phyloP scores from a whole-genome alignment of 352 stramenopile genomes.

The Phytophthora podocarpi region DNA sequence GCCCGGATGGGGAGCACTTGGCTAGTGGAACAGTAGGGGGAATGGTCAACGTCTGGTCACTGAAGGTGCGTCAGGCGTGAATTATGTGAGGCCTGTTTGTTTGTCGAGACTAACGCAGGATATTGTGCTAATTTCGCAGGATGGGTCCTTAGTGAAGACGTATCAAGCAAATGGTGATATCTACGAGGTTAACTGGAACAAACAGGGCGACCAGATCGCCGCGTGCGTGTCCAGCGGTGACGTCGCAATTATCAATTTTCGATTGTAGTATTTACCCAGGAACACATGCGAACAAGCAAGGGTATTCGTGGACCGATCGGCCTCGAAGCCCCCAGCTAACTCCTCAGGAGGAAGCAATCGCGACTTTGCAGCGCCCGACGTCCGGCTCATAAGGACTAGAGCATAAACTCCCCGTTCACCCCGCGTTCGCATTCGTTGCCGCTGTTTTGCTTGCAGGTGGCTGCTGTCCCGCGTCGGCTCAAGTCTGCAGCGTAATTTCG shows the following conservation, averaged over 20 bases:
- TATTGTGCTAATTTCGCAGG: slow-evolving; percentile 36
- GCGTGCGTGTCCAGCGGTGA: slow-evolving; percentile 87
- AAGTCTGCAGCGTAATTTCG: not conserved
- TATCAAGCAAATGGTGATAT: slow-evolving; percentile 95
- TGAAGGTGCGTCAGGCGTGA: slow-evolving; percentile 86
- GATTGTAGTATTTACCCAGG: slow-evolving; percentile 88
- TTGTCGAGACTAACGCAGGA: not conserved
- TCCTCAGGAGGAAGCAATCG: slow-evolving; percentile 25
- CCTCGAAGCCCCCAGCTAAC: slow-evolving; percentile 8
- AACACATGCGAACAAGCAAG: slow-evolving; percentile 35
- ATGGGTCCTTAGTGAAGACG: slow-evolving; percentile 82
- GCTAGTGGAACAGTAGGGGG: slow-evolving; percentile 97
- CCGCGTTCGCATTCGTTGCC: slow-evolving; percentile 15
- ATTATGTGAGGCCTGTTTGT: slow-evolving; percentile 8
- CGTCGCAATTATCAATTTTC: slow-evolving; percentile 90
- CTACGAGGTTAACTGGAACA: slow-evolving; percentile 99
- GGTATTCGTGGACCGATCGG: slow-evolving; percentile 9
- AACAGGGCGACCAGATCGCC: slow-evolving; percentile 83
- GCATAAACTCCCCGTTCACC: slow-evolving; percentile 35
- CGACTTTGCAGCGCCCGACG: slow-evolving; percentile 26
- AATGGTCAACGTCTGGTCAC: slow-evolving; percentile 97
- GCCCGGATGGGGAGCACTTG: slow-evolving; percentile 92
- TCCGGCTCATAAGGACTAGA: slow-evolving; percentile 43
- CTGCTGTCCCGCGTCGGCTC: not conserved
- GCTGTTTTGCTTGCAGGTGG: slow-evolving; percentile 5